Conservation (phyloP, 768 basidiomycete genomes). For the Strobilomyces echinocephalus region DNA sequence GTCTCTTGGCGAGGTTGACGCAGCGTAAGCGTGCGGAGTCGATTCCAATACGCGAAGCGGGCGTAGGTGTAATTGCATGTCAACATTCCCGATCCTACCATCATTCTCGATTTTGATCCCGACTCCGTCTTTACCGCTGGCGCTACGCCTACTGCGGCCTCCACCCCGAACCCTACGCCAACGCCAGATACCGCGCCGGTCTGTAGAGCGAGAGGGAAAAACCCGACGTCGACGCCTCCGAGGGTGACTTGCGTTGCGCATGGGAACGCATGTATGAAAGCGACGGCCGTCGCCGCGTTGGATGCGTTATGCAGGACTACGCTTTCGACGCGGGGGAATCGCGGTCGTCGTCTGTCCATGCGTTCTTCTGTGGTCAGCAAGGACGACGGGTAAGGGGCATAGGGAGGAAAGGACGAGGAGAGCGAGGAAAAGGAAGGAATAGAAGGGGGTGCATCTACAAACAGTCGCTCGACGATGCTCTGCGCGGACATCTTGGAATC, state of each 20-base stretch:
- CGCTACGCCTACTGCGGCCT: neutral
- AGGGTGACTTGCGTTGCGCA: constrained; percentile 16
- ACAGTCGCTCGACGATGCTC: constrained; percentile 23
- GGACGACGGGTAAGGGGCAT: neutral
- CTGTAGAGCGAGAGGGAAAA: constrained; percentile 17
- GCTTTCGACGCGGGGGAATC: constrained; percentile 26
- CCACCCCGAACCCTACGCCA: neutral
- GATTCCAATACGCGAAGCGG: constrained; percentile 16
- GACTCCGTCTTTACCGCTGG: neutral
- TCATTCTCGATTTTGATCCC: neutral
- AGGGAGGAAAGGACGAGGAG: neutral
- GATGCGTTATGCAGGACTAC: constrained; percentile 25
- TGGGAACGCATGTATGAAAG: constrained; percentile 29
- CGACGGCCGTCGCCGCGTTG: constrained; percentile 18
- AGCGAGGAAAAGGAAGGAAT: neutral
- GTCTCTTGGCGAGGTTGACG: constrained; percentile 23
- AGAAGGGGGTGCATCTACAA: constrained; percentile 8
- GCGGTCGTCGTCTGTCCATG: constrained; percentile 14
- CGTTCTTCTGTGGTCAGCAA: neutral
- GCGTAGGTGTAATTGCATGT: constrained; percentile 4
- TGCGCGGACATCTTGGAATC: constrained; percentile 28
- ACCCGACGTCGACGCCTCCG: constrained; percentile 25
- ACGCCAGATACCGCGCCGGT: constrained; percentile 1
- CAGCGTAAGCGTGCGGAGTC: constrained; percentile 17
- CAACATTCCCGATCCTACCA: neutral